Evolutionary conservation across 75 land plant genomes (phyloP).

Genomic region (Ceratopteris richardii): DNA sequence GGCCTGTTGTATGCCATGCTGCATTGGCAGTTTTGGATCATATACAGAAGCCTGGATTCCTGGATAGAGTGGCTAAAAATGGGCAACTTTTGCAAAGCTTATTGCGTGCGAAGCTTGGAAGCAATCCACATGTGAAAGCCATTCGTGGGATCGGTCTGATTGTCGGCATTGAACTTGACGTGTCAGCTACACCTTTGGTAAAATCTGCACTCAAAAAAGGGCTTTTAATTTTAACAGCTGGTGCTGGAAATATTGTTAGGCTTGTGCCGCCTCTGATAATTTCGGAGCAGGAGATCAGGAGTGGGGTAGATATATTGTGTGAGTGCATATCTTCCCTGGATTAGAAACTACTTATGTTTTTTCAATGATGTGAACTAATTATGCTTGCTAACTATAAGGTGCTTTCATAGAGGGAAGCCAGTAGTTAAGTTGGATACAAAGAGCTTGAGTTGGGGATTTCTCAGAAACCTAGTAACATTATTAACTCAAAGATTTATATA

Average conservation of each 20-base stretch:
- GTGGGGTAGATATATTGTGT: conserved; percentile 44
- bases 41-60: conserved; percentile 57
- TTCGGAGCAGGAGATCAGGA: conserved; percentile 53
- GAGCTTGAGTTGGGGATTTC: too few relatives aligned
- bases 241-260: conserved; percentile 74
- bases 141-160: conserved; percentile 76
- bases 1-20: conserved; percentile 73
- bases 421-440: too few relatives aligned
- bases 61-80: conserved; percentile 55
- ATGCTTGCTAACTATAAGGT: too few relatives aligned
- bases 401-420: too few relatives aligned
- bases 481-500: too few relatives aligned
- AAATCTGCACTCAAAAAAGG: conserved; percentile 61
- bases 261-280: conserved; percentile 83
- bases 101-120: conserved; percentile 37
- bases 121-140: conserved; percentile 62
- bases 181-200: conserved; percentile 55
- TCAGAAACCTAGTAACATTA: too few relatives aligned
- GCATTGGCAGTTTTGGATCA: conserved; percentile 69
- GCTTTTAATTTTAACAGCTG: conserved; percentile 69
- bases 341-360: too few relatives aligned
- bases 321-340: conserved; percentile 38
- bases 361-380: too few relatives aligned
- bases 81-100: conserved; percentile 49
- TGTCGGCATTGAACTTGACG: conserved; percentile 77